phyloP scores from a whole-genome alignment of 352 stramenopile genomes.

The Phytopythium vexans region DNA sequence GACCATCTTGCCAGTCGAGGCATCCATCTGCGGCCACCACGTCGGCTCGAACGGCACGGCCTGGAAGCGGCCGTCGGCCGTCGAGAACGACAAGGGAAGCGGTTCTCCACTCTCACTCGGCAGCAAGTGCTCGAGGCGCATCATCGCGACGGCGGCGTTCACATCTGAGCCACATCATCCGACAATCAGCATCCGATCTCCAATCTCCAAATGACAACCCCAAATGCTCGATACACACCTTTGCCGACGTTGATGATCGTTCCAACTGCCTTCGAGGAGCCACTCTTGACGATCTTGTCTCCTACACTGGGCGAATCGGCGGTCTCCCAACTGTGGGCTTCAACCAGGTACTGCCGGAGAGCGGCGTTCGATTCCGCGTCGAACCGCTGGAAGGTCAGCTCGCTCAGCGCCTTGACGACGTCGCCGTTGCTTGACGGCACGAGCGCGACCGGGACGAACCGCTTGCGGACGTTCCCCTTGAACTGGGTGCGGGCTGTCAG shows the following conservation, averaged over 20 bases:
- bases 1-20: slow-evolving; percentile 72
- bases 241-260: slow-evolving; percentile 46
- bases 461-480: slow-evolving; percentile 85
- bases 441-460: slow-evolving; percentile 70
- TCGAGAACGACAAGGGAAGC: slow-evolving; percentile 58
- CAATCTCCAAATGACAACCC: background rate
- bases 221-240: slow-evolving; percentile 7
- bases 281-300: slow-evolving; percentile 49
- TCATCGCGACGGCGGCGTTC: slow-evolving; percentile 63
- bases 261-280: slow-evolving; percentile 56
- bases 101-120: slow-evolving; percentile 34
- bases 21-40: slow-evolving; percentile 75
- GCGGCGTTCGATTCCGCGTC: slow-evolving; percentile 27
- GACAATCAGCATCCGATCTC: background rate
- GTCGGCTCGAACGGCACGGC: slow-evolving; percentile 67
- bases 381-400: slow-evolving; percentile 62
- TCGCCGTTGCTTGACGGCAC: slow-evolving; percentile 49
- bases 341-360: slow-evolving; percentile 46
- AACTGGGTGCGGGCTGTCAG: slow-evolving; percentile 93
- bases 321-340: slow-evolving; percentile 22
- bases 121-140: slow-evolving; percentile 68
- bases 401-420: slow-evolving; percentile 39
- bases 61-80: slow-evolving; percentile 59
- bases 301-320: slow-evolving; percentile 24
- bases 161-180: slow-evolving; percentile 19